Percentiles rank a stretch among this genome's conserved stretches.
These are phyloP conservation scores for Umbilicus rupestris DNA, from an alignment of 164 flowering plant genomes.

Conservation along the genomic window DNA sequence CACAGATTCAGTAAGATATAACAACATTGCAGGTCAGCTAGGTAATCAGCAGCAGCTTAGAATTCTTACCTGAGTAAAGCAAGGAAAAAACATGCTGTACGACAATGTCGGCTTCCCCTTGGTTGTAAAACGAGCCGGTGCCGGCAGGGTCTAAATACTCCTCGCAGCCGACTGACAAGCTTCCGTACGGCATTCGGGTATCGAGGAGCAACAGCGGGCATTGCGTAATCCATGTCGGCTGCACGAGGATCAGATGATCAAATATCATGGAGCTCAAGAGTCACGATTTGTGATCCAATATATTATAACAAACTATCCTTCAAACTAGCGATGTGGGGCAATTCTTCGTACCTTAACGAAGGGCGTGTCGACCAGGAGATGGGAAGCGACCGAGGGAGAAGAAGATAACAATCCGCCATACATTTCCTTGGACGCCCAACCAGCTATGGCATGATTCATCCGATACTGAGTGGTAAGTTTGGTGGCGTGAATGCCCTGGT, in stretches of 20 bases:
- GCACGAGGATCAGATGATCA: constrained; percentile 17
- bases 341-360: constrained; percentile 59
- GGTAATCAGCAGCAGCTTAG: neutral
- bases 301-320: too few species aligned
- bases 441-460: constrained; percentile 84
- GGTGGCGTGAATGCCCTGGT: constrained; percentile 54
- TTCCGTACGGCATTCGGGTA: constrained; percentile 87
- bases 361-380: constrained; percentile 82
- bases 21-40: too few species aligned
- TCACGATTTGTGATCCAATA: too few species aligned
- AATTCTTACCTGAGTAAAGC: constrained; percentile 54
- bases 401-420: constrained; percentile 63
- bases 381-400: constrained; percentile 53
- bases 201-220: constrained; percentile 86
- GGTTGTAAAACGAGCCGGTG: constrained; percentile 90
- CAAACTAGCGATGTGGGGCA: too few species aligned
- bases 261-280: too few species aligned
- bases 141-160: constrained; percentile 92
- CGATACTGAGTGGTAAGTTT: constrained; percentile 71
- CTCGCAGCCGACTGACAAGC: constrained; percentile 77
- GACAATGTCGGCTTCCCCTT: constrained; percentile 90
- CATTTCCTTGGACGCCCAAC: constrained; percentile 98
- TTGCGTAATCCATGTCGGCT: constrained; percentile 90
- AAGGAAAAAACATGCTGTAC: constrained; percentile 70
- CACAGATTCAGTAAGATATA: neutral